Evolutionary conservation across 176 grass and related monocot species (phyloP).

Genomic region (Cenchrus americanus): DNA sequence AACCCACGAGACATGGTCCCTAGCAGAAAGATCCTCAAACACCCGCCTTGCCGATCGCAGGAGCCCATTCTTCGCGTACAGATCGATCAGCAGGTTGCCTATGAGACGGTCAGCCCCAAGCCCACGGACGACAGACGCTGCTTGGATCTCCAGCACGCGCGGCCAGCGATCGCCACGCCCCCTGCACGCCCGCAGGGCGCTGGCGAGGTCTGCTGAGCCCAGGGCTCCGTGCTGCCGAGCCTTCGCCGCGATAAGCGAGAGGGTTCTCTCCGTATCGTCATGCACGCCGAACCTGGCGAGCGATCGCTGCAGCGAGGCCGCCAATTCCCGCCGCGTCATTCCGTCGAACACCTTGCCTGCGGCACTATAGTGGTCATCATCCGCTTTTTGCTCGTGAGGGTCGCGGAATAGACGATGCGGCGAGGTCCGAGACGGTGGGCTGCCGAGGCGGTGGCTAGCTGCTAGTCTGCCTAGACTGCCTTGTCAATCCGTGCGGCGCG

Average conservation of each 20-base stretch:
- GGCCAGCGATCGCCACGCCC: slow-evolving; percentile 10
- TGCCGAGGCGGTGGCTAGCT: too few relatives aligned
- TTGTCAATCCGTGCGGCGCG: too few relatives aligned
- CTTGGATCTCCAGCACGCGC: slow-evolving; percentile 34
- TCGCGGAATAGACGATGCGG: too few relatives aligned
- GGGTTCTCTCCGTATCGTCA: too few relatives aligned
- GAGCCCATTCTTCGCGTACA: slow-evolving; percentile 58
- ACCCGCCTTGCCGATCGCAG: slow-evolving; percentile 44
- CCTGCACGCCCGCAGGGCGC: slow-evolving; percentile 40
- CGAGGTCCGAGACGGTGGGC: too few relatives aligned
- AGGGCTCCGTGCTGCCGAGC: slow-evolving; percentile 24
- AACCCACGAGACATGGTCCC: slow-evolving; percentile 73
- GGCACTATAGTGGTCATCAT: too few relatives aligned
- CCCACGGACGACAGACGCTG: slow-evolving; percentile 5
- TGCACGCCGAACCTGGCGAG: too few relatives aligned
- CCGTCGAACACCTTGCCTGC: too few relatives aligned
- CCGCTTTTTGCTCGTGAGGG: too few relatives aligned
- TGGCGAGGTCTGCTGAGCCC: background rate
- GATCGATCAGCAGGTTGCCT: slow-evolving; percentile 55
- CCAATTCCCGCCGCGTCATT: too few relatives aligned
- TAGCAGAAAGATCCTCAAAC: slow-evolving; percentile 54
- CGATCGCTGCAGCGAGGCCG: too few relatives aligned
- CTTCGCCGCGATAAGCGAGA: slow-evolving; percentile 19
- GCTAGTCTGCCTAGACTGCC: too few relatives aligned
- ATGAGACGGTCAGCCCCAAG: slow-evolving; percentile 21